Evolutionary conservation across 78 protist species (phyloP).

Genomic region (Tieghemostelium lacteum): DNA sequence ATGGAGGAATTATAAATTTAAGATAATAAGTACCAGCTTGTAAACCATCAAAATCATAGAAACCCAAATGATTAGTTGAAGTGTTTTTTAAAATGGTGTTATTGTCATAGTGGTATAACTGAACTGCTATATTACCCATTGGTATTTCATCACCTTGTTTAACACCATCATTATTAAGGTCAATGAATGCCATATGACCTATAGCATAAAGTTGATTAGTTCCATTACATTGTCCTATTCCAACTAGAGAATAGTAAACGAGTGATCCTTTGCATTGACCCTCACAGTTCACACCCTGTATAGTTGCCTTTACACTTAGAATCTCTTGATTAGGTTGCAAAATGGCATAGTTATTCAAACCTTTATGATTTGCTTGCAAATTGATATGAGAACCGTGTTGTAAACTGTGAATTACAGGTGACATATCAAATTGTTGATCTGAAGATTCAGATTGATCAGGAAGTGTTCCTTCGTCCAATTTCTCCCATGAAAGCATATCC

Average conservation of each 20-base stretch:
- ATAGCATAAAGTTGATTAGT: conserved; percentile 2
- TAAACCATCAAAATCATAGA: conserved; percentile 8
- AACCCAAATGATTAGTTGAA: conserved; percentile 9
- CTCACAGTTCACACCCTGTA: conserved; percentile 4
- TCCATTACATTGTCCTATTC: conserved; percentile 4
- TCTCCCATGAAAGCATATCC: conserved; percentile 43
- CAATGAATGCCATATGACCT: conserved; percentile 9
- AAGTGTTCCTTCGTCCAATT: conserved; percentile 13
- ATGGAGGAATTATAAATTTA: conserved; percentile 3
- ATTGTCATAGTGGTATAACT: not conserved
- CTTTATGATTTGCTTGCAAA: conserved; percentile 10
- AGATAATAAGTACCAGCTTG: conserved; percentile 4
- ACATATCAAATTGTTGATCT: not conserved
- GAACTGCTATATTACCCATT: not conserved
- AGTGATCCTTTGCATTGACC: conserved; percentile 22
- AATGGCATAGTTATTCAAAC: conserved; percentile 11
- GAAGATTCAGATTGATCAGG: too few relatives aligned
- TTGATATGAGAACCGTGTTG: not conserved
- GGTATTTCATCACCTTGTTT: not conserved
- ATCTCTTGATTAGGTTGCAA: conserved; percentile 35
- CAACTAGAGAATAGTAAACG: conserved; percentile 29
- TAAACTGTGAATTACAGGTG: not conserved
- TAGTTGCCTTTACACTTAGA: not conserved
- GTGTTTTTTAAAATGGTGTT: not conserved
- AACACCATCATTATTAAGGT: conserved; percentile 25